Evolutionary conservation across 2,329 filamentous ascomycete genomes (phyloP), one percentile per base, ranked within the genome.

Genomic region (Fusarium succisae): DNA sequence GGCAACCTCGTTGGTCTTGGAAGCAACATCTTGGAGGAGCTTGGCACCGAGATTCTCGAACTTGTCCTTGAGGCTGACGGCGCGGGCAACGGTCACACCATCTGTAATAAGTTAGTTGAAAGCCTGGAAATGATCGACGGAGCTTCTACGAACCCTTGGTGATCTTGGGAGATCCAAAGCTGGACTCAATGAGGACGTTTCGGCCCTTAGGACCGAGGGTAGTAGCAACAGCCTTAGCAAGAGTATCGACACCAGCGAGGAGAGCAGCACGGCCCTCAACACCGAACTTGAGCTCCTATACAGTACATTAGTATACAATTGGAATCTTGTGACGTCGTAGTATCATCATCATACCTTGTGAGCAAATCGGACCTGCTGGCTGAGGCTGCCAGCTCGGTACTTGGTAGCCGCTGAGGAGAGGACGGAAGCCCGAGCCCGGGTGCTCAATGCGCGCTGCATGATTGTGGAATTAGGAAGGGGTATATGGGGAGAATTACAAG

Each of bases 1-100:
- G 78, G 96, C 96, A 79, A 95, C 92, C 88, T 99, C 96, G 89
- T 99, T 99, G 83, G 96, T 99, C 92, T 99, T 99, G 82, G 94
- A 96, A 80, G 96, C 96, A 78, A 99, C 96, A 85, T 99, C 96
- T 87, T 98, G 95, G 79, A 99, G 91, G 77, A 99, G 91, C 82
- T 94, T 93, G 81, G 96, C 96, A 84, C 96, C 96, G 79, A 99
- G 94, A 89, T 99, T 99, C 88, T 99, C 96, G 86, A 98, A 99
- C 88, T 98, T 98, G 90, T 99, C 96, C 90, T 99, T 92, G 77
- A 99, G 91, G 75, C 90, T 91, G 81, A 99, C 93, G 74, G 96
- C 95, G 87, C 93, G 96, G 79, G 94, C 94, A 79, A 96, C 94
- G 79, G 93, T 95, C 53, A 96, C 94, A 91, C 94, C 94, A 85